These are phyloP conservation scores for Penicillium sp. DNA, from an alignment of 2,329 filamentous ascomycete species.

Conservation along the genomic window DNA sequence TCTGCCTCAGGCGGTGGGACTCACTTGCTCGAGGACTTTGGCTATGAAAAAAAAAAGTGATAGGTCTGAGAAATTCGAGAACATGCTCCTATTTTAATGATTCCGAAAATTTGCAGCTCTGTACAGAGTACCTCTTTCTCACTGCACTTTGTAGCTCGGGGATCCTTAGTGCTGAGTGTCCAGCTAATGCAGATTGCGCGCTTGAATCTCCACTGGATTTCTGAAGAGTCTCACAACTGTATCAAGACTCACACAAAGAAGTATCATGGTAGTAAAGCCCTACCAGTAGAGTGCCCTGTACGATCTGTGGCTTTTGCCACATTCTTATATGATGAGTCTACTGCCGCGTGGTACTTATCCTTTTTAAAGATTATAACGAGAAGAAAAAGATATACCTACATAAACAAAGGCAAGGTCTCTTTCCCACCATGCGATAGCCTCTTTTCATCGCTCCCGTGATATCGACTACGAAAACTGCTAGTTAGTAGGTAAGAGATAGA, in stretches of 20 bases:
- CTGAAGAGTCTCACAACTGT: not conserved
- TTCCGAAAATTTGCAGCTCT: not conserved
- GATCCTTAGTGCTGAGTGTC: not conserved
- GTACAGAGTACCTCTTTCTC: not conserved
- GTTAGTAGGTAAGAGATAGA: no score
- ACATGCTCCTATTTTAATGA: not conserved
- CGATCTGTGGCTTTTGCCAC: no score
- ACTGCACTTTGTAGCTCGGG: not conserved
- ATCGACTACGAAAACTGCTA: no score
- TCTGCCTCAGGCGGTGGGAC: slow-evolving; percentile 6
- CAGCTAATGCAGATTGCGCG: not conserved
- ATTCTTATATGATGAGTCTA: no score
- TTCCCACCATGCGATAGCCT: no score
- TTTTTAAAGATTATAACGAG: no score
- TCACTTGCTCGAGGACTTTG: slow-evolving; percentile 2
- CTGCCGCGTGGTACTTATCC: no score
- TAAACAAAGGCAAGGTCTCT: no score
- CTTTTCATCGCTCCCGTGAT: no score
- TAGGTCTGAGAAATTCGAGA: not conserved
- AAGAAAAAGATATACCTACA: no score
- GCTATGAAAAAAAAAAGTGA: not conserved
- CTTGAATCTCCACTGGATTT: not conserved
- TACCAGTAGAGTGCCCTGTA: no score
- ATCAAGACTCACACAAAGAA: not conserved
- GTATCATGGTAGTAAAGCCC: no score